phyloP scores from a whole-genome alignment of 352 stramenopile species.

The Pythium vanterpoolii region DNA sequence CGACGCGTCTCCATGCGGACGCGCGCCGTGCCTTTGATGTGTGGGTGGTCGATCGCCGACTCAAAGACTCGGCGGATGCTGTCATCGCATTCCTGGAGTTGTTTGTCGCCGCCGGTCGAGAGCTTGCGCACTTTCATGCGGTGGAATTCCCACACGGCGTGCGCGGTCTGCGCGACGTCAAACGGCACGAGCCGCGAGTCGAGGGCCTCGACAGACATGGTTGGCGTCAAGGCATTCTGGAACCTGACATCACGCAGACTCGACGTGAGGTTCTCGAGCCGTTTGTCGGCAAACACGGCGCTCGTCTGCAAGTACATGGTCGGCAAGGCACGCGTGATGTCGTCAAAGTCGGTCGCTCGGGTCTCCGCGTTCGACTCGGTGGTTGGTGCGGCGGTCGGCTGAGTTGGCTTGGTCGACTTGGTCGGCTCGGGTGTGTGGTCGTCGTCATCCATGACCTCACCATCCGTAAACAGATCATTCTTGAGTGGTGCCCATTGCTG shows the following conservation, averaged over 20 bases:
- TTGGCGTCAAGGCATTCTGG: slow-evolving; percentile 11
- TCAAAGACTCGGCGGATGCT: slow-evolving; percentile 13
- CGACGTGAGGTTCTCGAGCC: slow-evolving; percentile 2
- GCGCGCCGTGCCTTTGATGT: neutral
- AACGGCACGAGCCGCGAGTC: slow-evolving; percentile 21
- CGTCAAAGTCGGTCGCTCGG: slow-evolving; percentile 10
- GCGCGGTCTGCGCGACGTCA: slow-evolving; percentile 6
- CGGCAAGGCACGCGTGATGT: slow-evolving; percentile 8
- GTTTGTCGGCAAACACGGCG: slow-evolving; percentile 12
- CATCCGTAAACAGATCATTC: neutral
- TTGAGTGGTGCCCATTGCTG: slow-evolving; percentile 12
- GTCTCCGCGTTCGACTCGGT: too few species aligned
- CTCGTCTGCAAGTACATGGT: slow-evolving; percentile 19
- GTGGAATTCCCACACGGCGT: slow-evolving; percentile 21
- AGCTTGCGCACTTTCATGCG: slow-evolving; percentile 12
- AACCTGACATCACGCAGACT: slow-evolving; percentile 13
- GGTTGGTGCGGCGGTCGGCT: too few species aligned
- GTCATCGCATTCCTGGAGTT: slow-evolving; percentile 9
- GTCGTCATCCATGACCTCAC: neutral
- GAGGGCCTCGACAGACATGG: slow-evolving; percentile 18
- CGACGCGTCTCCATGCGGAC: slow-evolving; percentile 19
- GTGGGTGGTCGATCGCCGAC: slow-evolving; percentile 1
- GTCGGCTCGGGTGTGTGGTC: too few species aligned
- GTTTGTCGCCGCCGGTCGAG: neutral
- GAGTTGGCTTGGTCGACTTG: too few species aligned